Evolutionary conservation across 179 eudicot species (phyloP).

Genomic region (Amaranthus tricolor): DNA sequence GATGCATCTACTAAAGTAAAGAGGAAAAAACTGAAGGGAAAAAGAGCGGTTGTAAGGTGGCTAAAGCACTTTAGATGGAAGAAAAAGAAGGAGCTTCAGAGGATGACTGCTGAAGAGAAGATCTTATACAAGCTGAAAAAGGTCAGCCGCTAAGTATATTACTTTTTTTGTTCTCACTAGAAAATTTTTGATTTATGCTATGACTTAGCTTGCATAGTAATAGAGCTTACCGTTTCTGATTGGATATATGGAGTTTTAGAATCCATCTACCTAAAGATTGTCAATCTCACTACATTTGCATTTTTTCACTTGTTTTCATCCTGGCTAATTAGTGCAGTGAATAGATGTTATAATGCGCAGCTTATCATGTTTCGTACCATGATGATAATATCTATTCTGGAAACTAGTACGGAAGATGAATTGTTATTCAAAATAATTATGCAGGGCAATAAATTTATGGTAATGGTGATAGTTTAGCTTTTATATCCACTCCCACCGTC

Average conservation of each 20-base stretch:
- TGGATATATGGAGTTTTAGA: background rate
- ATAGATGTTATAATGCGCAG: background rate
- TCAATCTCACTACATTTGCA: background rate
- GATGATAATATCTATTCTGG: too few relatives aligned
- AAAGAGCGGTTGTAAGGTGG: constrained; percentile 92
- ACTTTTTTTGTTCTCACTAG: background rate
- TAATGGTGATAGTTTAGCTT: too few relatives aligned
- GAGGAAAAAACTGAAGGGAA: constrained; percentile 90
- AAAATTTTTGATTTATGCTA: background rate
- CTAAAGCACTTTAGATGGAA: constrained; percentile 81
- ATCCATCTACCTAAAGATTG: background rate
- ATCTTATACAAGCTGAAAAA: constrained; percentile 64
- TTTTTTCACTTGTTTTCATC: background rate
- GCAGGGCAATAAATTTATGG: too few relatives aligned
- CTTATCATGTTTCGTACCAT: background rate
- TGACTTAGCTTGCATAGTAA: background rate
- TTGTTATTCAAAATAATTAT: too few relatives aligned
- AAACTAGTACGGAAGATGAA: too few relatives aligned
- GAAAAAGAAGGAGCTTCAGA: constrained; percentile 76
- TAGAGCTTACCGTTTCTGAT: background rate
- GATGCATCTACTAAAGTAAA: constrained; percentile 41
- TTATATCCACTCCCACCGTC: too few relatives aligned
- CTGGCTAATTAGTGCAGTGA: background rate
- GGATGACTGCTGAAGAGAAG: constrained; percentile 88
- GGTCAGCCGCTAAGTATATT: constrained; percentile 37